Evolutionary conservation across 2,329 filamentous ascomycete genomes (phyloP).

Genomic region (Sclerotinia borealis): DNA sequence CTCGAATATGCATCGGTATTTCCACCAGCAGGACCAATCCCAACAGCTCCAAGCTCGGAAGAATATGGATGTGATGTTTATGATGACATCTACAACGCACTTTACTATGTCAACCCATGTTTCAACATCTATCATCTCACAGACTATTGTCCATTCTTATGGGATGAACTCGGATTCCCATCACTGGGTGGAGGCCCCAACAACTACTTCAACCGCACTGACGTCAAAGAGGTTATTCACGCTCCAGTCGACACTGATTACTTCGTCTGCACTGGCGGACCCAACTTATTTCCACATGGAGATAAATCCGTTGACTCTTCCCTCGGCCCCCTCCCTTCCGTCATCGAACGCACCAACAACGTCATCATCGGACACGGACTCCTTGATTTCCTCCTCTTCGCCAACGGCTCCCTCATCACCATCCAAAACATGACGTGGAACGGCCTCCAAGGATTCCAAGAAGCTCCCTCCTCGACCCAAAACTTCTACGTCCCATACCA

Average conservation of each 20-base stretch:
- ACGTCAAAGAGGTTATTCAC: conserved; percentile 55
- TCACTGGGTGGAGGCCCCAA: conserved; percentile 49
- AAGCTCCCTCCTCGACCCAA: conserved; percentile 14
- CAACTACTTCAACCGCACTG: conserved; percentile 56
- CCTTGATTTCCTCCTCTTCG: conserved; percentile 55
- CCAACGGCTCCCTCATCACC: conserved; percentile 56
- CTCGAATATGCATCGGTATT: conserved; percentile 45
- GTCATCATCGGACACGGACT: conserved; percentile 56
- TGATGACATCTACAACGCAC: conserved; percentile 43
- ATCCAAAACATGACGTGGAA: conserved; percentile 71
- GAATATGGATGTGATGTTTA: conserved; percentile 24
- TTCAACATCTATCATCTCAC: conserved; percentile 59
- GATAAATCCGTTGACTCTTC: conserved; percentile 44
- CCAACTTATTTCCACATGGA: conserved; percentile 41
- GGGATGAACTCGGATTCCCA: conserved; percentile 28
- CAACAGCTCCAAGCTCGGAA: conserved; percentile 29
- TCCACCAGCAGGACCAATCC: conserved; percentile 50
- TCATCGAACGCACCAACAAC: conserved; percentile 56
- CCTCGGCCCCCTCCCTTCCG: conserved; percentile 47
- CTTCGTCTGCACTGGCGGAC: conserved; percentile 44
- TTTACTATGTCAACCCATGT: conserved; percentile 49
- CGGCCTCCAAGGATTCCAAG: conserved; percentile 57
- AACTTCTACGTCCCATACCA: conserved; percentile 34
- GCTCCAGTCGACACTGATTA: conserved; percentile 44
- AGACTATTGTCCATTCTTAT: conserved; percentile 37